Base-by-base conservation (phyloP, 176 grass and related monocot species). In the Aegilops speltoides region DNA sequence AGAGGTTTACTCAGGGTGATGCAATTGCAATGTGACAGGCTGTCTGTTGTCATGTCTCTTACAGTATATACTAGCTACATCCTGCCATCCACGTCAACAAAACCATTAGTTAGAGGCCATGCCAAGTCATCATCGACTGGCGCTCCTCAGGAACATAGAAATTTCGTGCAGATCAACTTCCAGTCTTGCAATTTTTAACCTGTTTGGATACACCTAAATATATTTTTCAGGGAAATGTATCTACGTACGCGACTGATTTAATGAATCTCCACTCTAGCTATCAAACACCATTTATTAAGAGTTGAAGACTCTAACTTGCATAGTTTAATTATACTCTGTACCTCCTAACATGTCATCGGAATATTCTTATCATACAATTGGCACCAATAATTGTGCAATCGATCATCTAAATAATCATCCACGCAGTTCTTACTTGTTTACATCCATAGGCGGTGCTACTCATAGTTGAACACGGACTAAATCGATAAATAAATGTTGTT, bases 91-190 rank as follows among this genome's bases (percentile, higher is more conserved):
- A 40, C 73, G 19, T 78, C 73, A 83, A 61, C 63, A 57, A 83
- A 83, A 68, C 33, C 7, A 78, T 83, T 88, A 45, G 24, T 68
- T 82, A 68, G 75, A 65, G 68, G 6, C 54, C 68, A 36, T 64
- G 78, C 38, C 79, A 76, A 36, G 79, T 75, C 69, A 65, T 66
- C 38, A 6, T 29, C 20, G 1, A 62, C 59, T 63, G n/a, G 3
- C n/a, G 60, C 60, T 63, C 60, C 1, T 38, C 9, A 14, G 11
- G 40, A 73, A n/a, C 69, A 15, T 6, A 74, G 5, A 31, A 34
- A 34, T 36, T 78, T 33, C 75, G 5, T 5, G 20, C 8, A 3
- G 48, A 32, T 20, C 73, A 24, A 8, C 16, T 25, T 63, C 19
- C n/a, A 24, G n/a, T 63, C 60, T 63, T 24, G 9, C 10, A 63